Base-by-base conservation (phyloP, 2,329 filamentous ascomycete genomes). In the Venturiaceae sp. region DNA sequence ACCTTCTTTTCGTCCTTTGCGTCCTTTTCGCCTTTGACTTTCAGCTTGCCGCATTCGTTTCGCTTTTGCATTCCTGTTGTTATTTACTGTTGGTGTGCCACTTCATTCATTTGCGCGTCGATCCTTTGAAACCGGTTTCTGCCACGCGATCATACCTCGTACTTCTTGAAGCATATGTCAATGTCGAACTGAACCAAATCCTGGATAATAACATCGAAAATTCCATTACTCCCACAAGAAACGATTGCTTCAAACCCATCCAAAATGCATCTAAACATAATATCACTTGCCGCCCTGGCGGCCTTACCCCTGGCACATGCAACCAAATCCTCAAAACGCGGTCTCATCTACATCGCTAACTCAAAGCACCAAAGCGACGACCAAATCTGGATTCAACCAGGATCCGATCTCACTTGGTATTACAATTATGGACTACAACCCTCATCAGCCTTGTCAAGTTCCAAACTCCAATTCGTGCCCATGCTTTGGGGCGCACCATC, bases 341-440 rank as follows among this genome's bases (percentile, higher is more conserved):
- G 88, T 30, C 84, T 94, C 56, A 80, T 84, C 66, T 88, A 85
- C 70, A 81, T 88, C 19, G 79, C 82, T 6, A 81, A 83, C 60
- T 62, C 72, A 5, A 68, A 80, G 1, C 73, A 78, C 59, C 77
- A 82, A 0, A 60, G 75, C 16, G 88, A 92, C 72, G 83, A 90
- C 72, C 68, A 77, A 52, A 76, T 87, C 65, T 92, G 87, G 86
- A 73, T 57, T n/a, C 77, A 11, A 53, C 69, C 75, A 46, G 56
- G 74, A 5, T 77, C 80, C 19, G 80, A 83, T 44, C 72, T 92
- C 58, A 86, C 83, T 3, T 94, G 89, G 89, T 94, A 94, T 77
- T 94, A 92, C 79, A 92, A 92, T 75, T 94, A 92, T 71, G 71
- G 74, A 28, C 66, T 76, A 21, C 67, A 70, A 3, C 87, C 88